Conservation (phyloP, 495 filamentous ascomycete species). For the Aspergillus panamensis region DNA sequence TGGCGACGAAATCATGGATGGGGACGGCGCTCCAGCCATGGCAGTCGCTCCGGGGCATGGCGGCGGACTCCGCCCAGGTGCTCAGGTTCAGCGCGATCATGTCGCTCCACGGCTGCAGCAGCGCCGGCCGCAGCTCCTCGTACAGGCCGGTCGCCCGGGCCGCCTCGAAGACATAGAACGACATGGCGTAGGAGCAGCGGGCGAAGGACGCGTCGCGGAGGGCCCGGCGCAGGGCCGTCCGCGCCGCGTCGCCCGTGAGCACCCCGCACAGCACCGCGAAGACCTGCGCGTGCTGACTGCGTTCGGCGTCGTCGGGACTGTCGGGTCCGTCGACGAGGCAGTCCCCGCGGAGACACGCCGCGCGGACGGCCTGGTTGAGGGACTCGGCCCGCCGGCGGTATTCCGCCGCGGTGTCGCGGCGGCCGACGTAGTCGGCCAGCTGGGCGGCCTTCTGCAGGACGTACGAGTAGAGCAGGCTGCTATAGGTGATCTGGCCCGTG, state of each 20-base stretch:
- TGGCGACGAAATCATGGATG: slow-evolving; percentile 25
- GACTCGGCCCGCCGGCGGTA: slow-evolving; percentile 17
- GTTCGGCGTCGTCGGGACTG: slow-evolving; percentile 9
- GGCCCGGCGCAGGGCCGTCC: slow-evolving; percentile 5
- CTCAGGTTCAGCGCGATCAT: slow-evolving; percentile 26
- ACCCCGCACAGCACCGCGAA: slow-evolving; percentile 26
- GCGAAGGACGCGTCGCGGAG: slow-evolving; percentile 11
- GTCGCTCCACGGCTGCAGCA: slow-evolving; percentile 24
- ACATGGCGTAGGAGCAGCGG: slow-evolving; percentile 24
- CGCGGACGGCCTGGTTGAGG: slow-evolving; percentile 18
- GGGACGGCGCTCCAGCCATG: slow-evolving; percentile 30
- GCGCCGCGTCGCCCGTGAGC: slow-evolving; percentile 12
- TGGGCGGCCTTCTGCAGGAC: slow-evolving; percentile 20
- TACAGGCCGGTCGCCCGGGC: slow-evolving; percentile 23
- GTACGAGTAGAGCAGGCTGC: slow-evolving; percentile 21
- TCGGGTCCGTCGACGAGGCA: slow-evolving; percentile 21
- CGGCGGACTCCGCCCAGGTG: slow-evolving; percentile 29
- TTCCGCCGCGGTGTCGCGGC: slow-evolving; percentile 20
- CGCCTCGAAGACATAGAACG: slow-evolving; percentile 29
- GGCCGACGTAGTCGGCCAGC: slow-evolving; percentile 16
- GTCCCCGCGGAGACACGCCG: slow-evolving; percentile 15
- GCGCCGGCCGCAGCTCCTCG: slow-evolving; percentile 7
- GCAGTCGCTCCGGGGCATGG: slow-evolving; percentile 27
- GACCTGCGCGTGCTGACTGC: slow-evolving; percentile 28
- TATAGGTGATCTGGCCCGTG: slow-evolving; percentile 16